Base-by-base conservation (phyloP, 768 basidiomycete species). In the Termitomyces heimii region DNA sequence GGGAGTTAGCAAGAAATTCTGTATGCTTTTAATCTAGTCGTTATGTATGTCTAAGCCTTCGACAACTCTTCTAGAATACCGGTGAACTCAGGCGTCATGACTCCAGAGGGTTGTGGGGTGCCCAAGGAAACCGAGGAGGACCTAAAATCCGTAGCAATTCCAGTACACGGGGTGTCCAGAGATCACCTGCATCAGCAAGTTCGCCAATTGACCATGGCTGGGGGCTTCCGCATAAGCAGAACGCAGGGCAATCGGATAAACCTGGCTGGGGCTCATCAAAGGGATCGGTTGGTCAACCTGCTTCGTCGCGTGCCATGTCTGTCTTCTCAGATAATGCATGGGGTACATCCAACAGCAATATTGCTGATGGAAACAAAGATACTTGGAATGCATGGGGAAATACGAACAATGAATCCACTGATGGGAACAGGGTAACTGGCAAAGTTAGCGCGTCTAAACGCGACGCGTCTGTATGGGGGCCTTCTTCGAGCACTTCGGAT, bases 1-100 rank as follows among this genome's bases (percentile, higher is more conserved):
- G 70, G 70, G 48, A 31, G 2, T 28, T 20, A 42, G 66, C 66
- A 20, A 39, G 35, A 4, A 31, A 22, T 24, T 54, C 51, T 44
- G 59, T 60, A 50, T 16, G 61, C 26, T 22, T 44, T 2, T 9
- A 53, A 18, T 26, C 5, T 40, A 20, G 13, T 29, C 44, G 16
- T 28, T 12, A 7, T 6, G 9, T 28, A 28, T 40, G n/a, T 12
- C 18, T 26, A 18, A 52, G 26, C 3, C 18, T 40, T 28, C 6
- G 37, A n/a, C n/a, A 28, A 40, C 20, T 28, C 51, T 51, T 18
- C n/a, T 52, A 52, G 51, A 40, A 52, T 52, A 1, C 39, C 14
- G n/a, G 37, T 4, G 37, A 40, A 40, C 6, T 7, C 26, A 39
- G 37, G 26, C 37, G 29, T 12, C 37, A 40, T 14, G 51, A 52